Conservation (phyloP, 1,284 basidiomycete species). For the Violaceomyces palustris region DNA sequence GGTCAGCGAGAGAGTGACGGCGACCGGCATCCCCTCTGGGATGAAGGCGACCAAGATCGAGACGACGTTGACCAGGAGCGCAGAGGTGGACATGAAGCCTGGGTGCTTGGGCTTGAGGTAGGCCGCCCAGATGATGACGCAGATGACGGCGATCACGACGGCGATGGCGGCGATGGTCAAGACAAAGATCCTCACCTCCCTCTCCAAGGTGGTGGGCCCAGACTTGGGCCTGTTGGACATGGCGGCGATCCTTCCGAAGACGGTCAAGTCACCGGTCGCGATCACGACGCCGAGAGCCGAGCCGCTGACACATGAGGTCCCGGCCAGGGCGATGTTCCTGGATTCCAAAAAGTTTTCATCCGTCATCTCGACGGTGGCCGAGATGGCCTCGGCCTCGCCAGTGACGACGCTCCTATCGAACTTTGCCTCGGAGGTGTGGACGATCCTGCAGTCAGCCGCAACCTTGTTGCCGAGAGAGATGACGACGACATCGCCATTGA, state of each 20-base stretch:
- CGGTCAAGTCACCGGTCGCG: slow-evolving; percentile 60
- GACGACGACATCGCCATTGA: slow-evolving; percentile 65
- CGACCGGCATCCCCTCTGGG: slow-evolving; percentile 64
- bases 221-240: slow-evolving; percentile 29
- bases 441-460: slow-evolving; percentile 57
- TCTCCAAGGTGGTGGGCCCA: slow-evolving; percentile 60
- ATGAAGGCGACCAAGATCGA: slow-evolving; percentile 68
- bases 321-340: slow-evolving; percentile 64
- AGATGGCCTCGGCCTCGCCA: slow-evolving; percentile 61
- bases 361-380: slow-evolving; percentile 58
- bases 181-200: slow-evolving; percentile 56
- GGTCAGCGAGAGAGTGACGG: slow-evolving; percentile 66
- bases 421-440: slow-evolving; percentile 58
- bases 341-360: slow-evolving; percentile 58
- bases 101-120: slow-evolving; percentile 58
- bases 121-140: slow-evolving; percentile 60
- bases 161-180: slow-evolving; percentile 57
- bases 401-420: slow-evolving; percentile 66
- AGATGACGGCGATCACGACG: slow-evolving; percentile 56
- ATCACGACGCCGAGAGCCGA: slow-evolving; percentile 60
- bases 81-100: slow-evolving; percentile 60
- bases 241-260: slow-evolving; percentile 56
- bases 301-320: slow-evolving; percentile 63
- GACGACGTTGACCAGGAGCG: slow-evolving; percentile 60
- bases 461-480: slow-evolving; percentile 55